These are phyloP conservation scores for Alternaria burnsii DNA, from an alignment of 2,329 filamentous ascomycete genomes.

Conservation along the genomic window DNA sequence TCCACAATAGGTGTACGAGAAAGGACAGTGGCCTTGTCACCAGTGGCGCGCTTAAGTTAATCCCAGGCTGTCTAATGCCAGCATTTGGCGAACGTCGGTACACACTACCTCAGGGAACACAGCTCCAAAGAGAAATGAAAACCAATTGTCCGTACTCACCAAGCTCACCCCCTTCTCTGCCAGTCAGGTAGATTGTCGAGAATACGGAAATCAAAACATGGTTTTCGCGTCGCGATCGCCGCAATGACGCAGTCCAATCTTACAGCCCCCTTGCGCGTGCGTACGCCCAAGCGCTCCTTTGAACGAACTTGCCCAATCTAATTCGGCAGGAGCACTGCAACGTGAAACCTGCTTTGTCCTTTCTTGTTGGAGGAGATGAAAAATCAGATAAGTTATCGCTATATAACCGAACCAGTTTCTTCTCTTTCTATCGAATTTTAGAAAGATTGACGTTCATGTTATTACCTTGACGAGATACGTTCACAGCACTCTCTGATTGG, in stretches of 20 bases:
- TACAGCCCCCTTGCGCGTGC: constrained; percentile 4
- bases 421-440: neutral
- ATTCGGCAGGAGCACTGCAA: constrained; percentile 3
- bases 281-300: constrained; percentile 10
- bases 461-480: neutral
- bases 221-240: constrained; percentile 12
- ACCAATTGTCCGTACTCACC: neutral
- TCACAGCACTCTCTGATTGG: neutral
- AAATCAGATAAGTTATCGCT: neutral
- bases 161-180: neutral
- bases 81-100: neutral
- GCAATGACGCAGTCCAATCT: constrained; percentile 20
- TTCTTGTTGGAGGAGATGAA: constrained; percentile 9
- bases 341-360: constrained; percentile 16
- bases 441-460: neutral
- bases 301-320: constrained; percentile 13
- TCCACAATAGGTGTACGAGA: neutral
- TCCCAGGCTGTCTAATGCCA: neutral
- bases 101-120: neutral
- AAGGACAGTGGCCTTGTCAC: neutral
- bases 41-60: neutral
- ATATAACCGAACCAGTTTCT: neutral
- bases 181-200: neutral
- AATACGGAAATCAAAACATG: neutral
- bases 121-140: neutral